A percentile compares a stretch with the other conserved stretches of the same genome.
phyloP scores from a whole-genome alignment of 2,329 filamentous ascomycete species.

The Monosporascus sp. region DNA sequence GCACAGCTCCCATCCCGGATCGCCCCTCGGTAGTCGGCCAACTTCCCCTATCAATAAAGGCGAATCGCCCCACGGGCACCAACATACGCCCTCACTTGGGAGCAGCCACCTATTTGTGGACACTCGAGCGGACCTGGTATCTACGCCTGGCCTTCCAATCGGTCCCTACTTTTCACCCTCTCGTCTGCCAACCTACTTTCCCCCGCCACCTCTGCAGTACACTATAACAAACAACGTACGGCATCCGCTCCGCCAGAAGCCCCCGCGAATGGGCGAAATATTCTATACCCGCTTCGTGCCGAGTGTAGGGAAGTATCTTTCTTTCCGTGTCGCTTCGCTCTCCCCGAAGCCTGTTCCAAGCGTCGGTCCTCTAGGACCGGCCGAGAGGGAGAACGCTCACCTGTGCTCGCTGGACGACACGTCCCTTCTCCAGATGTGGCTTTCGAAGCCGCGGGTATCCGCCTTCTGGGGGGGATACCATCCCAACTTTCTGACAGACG shows the following conservation, averaged over 20 bases:
- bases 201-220: constrained; percentile 77
- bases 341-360: constrained; percentile 60
- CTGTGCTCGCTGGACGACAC: constrained; percentile 46
- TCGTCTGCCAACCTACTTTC: constrained; percentile 86
- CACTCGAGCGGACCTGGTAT: constrained; percentile 28
- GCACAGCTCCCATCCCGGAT: constrained; percentile 38
- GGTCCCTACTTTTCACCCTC: constrained; percentile 78
- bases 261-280: constrained; percentile 81
- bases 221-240: constrained; percentile 71
- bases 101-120: constrained; percentile 34
- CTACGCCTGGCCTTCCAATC: constrained; percentile 36
- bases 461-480: constrained; percentile 75
- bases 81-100: constrained; percentile 9
- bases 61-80: constrained; percentile 20
- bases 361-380: constrained; percentile 50
- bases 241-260: constrained; percentile 83
- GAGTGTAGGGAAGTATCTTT: constrained; percentile 76
- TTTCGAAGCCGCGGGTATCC: constrained; percentile 77
- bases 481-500: constrained; percentile 60
- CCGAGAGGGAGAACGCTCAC: constrained; percentile 33
- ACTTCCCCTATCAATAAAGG: constrained; percentile 40
- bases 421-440: constrained; percentile 73
- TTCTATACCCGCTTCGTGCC: constrained; percentile 88
- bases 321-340: constrained; percentile 77
- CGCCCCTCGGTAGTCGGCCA: constrained; percentile 49